Conservation (phyloP, 2,329 filamentous ascomycete genomes). For the Diplodia seriata region DNA sequence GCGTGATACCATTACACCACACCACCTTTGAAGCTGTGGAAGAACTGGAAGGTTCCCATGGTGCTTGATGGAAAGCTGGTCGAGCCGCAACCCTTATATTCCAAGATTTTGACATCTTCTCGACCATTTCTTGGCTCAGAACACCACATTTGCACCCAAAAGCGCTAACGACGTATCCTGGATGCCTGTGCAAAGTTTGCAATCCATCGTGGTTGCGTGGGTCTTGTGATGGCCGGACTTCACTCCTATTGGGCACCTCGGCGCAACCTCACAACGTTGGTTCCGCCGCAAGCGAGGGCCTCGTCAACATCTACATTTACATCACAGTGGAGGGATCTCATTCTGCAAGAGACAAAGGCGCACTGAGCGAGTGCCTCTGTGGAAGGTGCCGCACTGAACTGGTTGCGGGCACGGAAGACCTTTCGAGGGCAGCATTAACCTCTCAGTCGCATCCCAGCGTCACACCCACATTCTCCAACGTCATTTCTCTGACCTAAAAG, state of each 20-base stretch:
- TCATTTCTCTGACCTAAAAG: background rate
- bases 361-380: background rate
- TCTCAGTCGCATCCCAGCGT: background rate
- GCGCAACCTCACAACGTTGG: background rate
- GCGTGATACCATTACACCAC: background rate
- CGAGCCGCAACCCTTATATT: background rate
- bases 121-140: background rate
- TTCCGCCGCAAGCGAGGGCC: background rate
- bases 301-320: background rate
- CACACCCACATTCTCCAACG: background rate
- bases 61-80: background rate
- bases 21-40: background rate
- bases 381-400: background rate
- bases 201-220: background rate
- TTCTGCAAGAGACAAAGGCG: background rate
- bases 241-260: background rate
- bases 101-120: background rate
- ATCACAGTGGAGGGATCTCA: background rate
- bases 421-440: background rate
- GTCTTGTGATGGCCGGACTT: background rate
- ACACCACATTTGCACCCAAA: background rate
- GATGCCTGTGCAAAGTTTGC: background rate
- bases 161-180: background rate
- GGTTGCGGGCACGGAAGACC: background rate
- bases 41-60: background rate